Evolutionary conservation across 2,329 filamentous ascomycete genomes (phyloP).

Genomic region (Calonectria pauciramosa): DNA sequence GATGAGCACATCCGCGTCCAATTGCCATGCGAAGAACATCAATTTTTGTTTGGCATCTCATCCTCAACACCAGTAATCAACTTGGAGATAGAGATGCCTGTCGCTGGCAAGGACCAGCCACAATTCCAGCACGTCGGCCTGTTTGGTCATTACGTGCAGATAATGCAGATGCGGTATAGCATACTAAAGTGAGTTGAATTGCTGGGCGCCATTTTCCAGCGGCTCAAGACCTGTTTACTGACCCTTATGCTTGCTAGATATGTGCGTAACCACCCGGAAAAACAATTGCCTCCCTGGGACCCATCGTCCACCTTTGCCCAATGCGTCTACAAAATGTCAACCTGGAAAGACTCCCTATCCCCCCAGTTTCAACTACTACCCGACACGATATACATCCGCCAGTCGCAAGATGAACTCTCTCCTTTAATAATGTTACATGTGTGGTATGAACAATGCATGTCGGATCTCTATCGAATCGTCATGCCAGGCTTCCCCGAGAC

Average conservation of each 20-base stretch:
- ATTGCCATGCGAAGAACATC: slow-evolving; percentile 16
- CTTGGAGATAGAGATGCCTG: neutral
- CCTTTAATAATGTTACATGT: slow-evolving; percentile 18
- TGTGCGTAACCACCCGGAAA: slow-evolving; percentile 16
- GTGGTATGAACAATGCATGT: slow-evolving; percentile 23
- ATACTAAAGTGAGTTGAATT: slow-evolving; percentile 13
- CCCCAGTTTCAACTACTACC: slow-evolving; percentile 17
- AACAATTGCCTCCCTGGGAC: neutral
- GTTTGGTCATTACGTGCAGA: slow-evolving; percentile 18
- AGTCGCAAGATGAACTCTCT: slow-evolving; percentile 13
- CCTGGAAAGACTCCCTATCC: slow-evolving; percentile 6
- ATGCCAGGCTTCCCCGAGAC: slow-evolving; percentile 22
- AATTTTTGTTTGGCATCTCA: slow-evolving; percentile 5
- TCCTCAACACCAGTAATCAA: slow-evolving; percentile 7
- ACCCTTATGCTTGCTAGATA: neutral
- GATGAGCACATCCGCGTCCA: slow-evolving; percentile 16
- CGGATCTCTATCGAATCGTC: slow-evolving; percentile 12
- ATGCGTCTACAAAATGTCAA: slow-evolving; percentile 15
- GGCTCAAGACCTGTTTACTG: neutral
- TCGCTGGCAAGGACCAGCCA: neutral
- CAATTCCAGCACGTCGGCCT: slow-evolving; percentile 7
- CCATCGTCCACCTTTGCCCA: neutral
- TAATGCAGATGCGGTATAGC: slow-evolving; percentile 19
- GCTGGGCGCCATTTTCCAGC: neutral
- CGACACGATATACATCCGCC: slow-evolving; percentile 6